Evolutionary conservation across 1,284 basidiomycete genomes (phyloP), one percentile per base, ranked within the genome.

Genomic region (Marasmius oreades): DNA sequence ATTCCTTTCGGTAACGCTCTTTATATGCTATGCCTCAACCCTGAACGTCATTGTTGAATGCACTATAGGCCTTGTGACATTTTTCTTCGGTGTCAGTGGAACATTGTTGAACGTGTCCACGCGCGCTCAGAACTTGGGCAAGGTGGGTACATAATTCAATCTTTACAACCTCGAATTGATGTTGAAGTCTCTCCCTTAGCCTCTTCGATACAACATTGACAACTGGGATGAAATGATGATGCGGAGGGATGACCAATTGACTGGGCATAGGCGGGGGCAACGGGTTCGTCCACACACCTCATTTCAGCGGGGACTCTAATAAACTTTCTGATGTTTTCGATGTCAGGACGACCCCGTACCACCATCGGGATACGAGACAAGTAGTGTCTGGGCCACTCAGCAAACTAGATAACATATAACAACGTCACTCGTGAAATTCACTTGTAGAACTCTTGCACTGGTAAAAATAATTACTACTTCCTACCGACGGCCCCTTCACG

Each of bases 171-270:
- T 37, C 5, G 7, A 53, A 58, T 12, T n/a, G 20, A 14, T 23
- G 12, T 12, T 48, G 39, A 47, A 47, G 23, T 26, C 31, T 34
- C n/a, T 20, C 46, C 48, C 55, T 37, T 58, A 97, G 95, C 88
- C 91, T 53, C 80, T 89, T 42, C 82, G 95, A 55, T 93, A 95
- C 69, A 80, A 84, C 57, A 69, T 95, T 39, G 95, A 97, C 67
- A 73, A 80, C 31, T 97, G 93, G 93, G 94, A 98, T 62, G 81
- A 90, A 55, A 92, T 93, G 90, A 93, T 98, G 93, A 93, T 96
- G 88, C 84, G 88, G 67, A 79, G 94, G 58, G 95, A 98, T 75
- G 78, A 81, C 67, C 78, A 91, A 63, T 72, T 98, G 69, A 96
- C 94, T n/a, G 95, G 95, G 18, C 90, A 91, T 67, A 68, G 75